These are phyloP conservation scores for Aspergillus aculeatus DNA, from an alignment of 2,329 filamentous ascomycete genomes.

Conservation along the genomic window DNA sequence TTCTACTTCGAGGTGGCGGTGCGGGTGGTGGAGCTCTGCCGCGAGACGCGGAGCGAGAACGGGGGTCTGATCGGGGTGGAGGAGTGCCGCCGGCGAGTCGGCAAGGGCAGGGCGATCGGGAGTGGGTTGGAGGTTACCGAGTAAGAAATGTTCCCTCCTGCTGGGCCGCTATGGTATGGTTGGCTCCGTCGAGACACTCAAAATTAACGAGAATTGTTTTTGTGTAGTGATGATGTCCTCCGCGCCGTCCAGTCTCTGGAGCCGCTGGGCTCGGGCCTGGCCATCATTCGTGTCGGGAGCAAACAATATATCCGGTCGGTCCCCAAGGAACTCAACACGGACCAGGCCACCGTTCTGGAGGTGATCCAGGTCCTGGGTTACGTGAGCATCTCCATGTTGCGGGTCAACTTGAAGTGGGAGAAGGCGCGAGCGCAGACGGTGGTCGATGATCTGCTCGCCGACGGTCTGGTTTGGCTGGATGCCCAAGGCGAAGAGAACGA, in stretches of 20 bases:
- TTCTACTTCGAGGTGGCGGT: slow-evolving; percentile 98
- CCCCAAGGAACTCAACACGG: slow-evolving; percentile 90
- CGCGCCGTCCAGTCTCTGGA: slow-evolving; percentile 83
- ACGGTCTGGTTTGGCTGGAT: slow-evolving; percentile 93
- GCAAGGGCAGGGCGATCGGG: slow-evolving; percentile 70
- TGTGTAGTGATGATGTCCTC: slow-evolving; percentile 74
- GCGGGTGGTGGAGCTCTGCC: slow-evolving; percentile 89
- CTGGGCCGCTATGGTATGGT: neutral
- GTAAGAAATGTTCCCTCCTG: slow-evolving; percentile 53
- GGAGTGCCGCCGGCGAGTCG: slow-evolving; percentile 75
- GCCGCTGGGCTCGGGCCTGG: slow-evolving; percentile 85
- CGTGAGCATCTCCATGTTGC: slow-evolving; percentile 84
- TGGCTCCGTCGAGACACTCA: neutral
- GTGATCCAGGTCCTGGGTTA: slow-evolving; percentile 86
- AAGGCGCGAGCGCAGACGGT: slow-evolving; percentile 81
- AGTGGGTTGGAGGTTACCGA: slow-evolving; percentile 76
- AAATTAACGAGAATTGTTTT: neutral
- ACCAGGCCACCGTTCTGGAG: slow-evolving; percentile 90
- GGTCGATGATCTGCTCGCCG: slow-evolving; percentile 82
- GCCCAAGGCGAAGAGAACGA: slow-evolving; percentile 81
- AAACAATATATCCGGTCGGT: slow-evolving; percentile 88
- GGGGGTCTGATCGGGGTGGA: slow-evolving; percentile 83
- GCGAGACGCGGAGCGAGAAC: slow-evolving; percentile 82
- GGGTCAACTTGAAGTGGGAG: slow-evolving; percentile 83
- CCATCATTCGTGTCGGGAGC: slow-evolving; percentile 76